Evolutionary conservation across 2,329 filamentous ascomycete species (phyloP), one percentile per base, ranked within the genome.

Genomic region (Geosmithia morbida): DNA sequence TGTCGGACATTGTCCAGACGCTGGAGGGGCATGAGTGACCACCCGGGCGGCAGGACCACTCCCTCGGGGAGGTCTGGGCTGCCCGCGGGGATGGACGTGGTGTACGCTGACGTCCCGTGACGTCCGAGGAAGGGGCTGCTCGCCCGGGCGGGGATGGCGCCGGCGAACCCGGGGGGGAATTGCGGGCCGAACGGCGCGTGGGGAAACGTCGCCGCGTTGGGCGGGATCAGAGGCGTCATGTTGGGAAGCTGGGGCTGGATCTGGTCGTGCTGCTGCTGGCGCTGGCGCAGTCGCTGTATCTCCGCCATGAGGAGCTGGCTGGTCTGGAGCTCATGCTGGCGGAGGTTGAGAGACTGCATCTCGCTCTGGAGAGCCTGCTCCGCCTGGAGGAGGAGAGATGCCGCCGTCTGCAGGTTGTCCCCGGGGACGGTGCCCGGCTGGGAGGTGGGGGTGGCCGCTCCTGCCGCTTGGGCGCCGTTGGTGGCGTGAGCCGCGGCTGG

Each of bases 331-430:
- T 92, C 84, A 33, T 81, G 74, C 46, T 84, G 75, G 16, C 79
- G 77, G 33, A 75, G 57, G 43, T 81, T 75, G 17, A 90, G 66
- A 41, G 66, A 67, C 44, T 75, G 70, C 33, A 86, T 71, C 56
- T 89, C 83, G 48, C 79, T 75, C 53, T 81, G 70, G 20, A 92
- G 70, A 47, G 84, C 76, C 48, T 81, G 74, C 53, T 87, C 82
- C 14, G 87, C 71, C 41, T 81, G 74, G 33, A 74, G 67, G 33
- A 92, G 65, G 48, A 87, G 77, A 14, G 67, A 63, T 45, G 77
- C 71, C 22, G 84, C 71, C 2, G 70, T 67, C 42, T 63, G 60
- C n/a, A 66, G 45, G 41, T 58, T 61, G 41, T 65, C 61, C 7
- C 56, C 59, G 11, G 52, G 37, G 50, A 46, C 7, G 52, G 53